A percentile compares a stretch with the other conserved stretches of the same genome.
phyloP scores from a whole-genome alignment of 2,329 filamentous ascomycete genomes.

The Paraphoma chrysanthemicola region DNA sequence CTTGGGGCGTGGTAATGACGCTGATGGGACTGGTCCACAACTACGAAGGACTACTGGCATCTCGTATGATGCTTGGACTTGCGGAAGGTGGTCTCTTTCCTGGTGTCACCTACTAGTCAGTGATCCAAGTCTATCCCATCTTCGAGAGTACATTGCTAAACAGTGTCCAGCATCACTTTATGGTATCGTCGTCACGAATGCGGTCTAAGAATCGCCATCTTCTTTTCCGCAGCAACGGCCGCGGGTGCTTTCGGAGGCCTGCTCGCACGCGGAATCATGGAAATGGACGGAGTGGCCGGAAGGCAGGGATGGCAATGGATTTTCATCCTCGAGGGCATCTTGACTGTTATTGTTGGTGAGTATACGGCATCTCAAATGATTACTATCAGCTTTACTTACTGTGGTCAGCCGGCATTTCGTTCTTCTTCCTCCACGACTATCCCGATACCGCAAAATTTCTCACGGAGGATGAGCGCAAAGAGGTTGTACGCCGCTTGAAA shows the following conservation, averaged over 20 bases:
- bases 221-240: constrained; percentile 43
- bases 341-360: background rate
- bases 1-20: constrained; percentile 51
- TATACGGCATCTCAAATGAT: too few relatives aligned
- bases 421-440: too few relatives aligned
- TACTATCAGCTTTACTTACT: too few relatives aligned
- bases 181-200: constrained; percentile 47
- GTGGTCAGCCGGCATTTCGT: too few relatives aligned
- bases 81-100: constrained; percentile 65
- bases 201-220: constrained; percentile 44
- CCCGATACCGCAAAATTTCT: too few relatives aligned
- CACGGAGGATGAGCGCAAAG: too few relatives aligned
- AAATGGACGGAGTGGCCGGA: constrained; percentile 37
- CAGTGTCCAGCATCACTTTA: constrained; percentile 30
- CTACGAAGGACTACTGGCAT: constrained; percentile 56
- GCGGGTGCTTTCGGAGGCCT: constrained; percentile 46
- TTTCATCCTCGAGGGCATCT: constrained; percentile 1
- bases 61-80: constrained; percentile 52
- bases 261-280: constrained; percentile 42
- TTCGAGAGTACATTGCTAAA: constrained; percentile 14
- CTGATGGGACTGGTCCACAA: constrained; percentile 54
- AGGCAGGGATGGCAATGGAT: constrained; percentile 3
- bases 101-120: constrained; percentile 42
- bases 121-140: constrained; percentile 53
- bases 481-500: too few relatives aligned